Percentiles rank a stretch among this genome's conserved stretches.
Conservation (phyloP, 805 yeast genomes). For the Citeromyces matritensis region DNA sequence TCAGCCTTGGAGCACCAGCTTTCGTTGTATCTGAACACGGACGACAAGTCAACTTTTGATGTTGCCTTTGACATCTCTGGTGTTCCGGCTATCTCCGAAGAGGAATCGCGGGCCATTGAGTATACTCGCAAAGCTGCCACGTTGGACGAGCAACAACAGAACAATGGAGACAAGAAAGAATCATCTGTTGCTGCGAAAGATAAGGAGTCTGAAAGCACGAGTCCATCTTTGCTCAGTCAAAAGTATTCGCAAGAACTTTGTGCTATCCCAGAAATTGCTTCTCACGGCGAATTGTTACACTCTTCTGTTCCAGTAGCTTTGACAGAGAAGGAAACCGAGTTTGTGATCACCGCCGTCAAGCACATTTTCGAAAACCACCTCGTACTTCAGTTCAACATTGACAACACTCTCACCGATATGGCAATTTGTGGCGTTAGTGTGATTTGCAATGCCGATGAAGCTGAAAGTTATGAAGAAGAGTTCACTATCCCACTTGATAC, state of each 20-base stretch:
- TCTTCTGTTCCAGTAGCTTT: slow-evolving; percentile 50
- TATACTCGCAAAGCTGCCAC: slow-evolving; percentile 32
- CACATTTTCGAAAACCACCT: slow-evolving; percentile 69
- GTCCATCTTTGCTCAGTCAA: slow-evolving; percentile 27
- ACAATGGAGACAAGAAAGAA: slow-evolving; percentile 13
- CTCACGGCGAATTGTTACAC: slow-evolving; percentile 64
- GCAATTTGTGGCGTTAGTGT: slow-evolving; percentile 67
- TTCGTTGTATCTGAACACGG: slow-evolving; percentile 48
- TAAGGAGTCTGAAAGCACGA: background rate
- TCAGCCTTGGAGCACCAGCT: slow-evolving; percentile 67
- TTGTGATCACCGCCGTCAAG: slow-evolving; percentile 71
- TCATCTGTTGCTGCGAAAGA: slow-evolving; percentile 12
- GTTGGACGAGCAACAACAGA: slow-evolving; percentile 16
- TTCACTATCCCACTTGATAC: slow-evolving; percentile 61
- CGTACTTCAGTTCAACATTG: slow-evolving; percentile 66
- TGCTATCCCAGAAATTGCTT: slow-evolving; percentile 55
- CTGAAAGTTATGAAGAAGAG: slow-evolving; percentile 43
- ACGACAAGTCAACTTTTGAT: slow-evolving; percentile 24
- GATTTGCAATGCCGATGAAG: slow-evolving; percentile 46
- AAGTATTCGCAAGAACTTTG: slow-evolving; percentile 58
- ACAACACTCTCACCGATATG: slow-evolving; percentile 71
- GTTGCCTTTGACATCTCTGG: slow-evolving; percentile 56
- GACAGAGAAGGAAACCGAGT: slow-evolving; percentile 89
- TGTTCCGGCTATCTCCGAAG: slow-evolving; percentile 52
- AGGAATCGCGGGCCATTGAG: slow-evolving; percentile 53